A percentile compares a stretch with the other conserved stretches of the same genome.
phyloP scores from a whole-genome alignment of 768 basidiomycete genomes.

The Pisolithus sp. region DNA sequence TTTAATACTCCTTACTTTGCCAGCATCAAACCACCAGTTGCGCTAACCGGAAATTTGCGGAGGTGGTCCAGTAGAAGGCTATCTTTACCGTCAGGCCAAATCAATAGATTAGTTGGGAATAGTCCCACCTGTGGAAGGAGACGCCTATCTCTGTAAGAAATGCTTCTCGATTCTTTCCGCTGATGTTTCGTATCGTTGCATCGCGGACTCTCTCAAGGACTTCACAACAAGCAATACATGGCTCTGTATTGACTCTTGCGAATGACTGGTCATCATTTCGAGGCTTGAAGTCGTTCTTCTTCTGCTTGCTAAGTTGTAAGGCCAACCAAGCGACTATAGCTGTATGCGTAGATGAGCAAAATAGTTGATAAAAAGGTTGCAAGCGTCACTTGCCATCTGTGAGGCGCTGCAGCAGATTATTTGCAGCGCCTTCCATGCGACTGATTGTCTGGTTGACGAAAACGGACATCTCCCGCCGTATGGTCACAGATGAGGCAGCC shows the following conservation, averaged over 20 bases:
- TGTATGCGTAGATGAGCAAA: constrained; percentile 22
- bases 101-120: background rate
- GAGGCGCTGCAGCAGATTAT: constrained; percentile 70
- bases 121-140: constrained; percentile 76
- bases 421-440: constrained; percentile 78
- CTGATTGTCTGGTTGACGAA: constrained; percentile 87
- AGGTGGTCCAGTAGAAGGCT: constrained; percentile 92
- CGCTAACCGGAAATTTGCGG: constrained; percentile 93
- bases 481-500: constrained; percentile 77
- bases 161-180: constrained; percentile 87
- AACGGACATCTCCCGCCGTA: constrained; percentile 85
- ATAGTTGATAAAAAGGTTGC: background rate
- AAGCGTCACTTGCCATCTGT: constrained; percentile 59
- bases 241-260: constrained; percentile 90
- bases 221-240: constrained; percentile 82
- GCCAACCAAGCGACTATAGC: constrained; percentile 72
- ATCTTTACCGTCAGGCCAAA: constrained; percentile 4
- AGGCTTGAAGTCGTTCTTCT: constrained; percentile 95
- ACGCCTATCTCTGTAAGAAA: constrained; percentile 93
- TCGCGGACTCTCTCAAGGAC: constrained; percentile 77
- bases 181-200: constrained; percentile 65
- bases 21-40: constrained; percentile 95
- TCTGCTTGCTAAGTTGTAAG: constrained; percentile 80
- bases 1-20: constrained; percentile 65
- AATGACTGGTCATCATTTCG: constrained; percentile 94